A percentile compares a stretch with the other conserved stretches of the same genome.
Evolutionary conservation across 1,284 basidiomycete genomes (phyloP).

Genomic region (Trichosporon sp.): DNA sequence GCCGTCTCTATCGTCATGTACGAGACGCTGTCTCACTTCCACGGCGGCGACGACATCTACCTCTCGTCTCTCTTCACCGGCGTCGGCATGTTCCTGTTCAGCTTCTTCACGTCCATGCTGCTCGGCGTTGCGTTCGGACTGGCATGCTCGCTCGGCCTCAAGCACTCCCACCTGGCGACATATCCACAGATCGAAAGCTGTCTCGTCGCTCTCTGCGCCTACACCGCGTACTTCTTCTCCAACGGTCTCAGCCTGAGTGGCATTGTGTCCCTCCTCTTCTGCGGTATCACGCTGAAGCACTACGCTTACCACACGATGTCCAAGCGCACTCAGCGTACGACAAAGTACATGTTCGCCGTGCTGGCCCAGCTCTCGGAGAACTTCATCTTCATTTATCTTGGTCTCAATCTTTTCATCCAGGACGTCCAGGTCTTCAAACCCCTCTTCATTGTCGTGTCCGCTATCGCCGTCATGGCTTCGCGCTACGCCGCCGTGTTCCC

Average conservation of each 20-base stretch:
- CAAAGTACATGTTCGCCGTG: slow-evolving; percentile 91
- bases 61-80: slow-evolving; percentile 88
- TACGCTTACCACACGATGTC: slow-evolving; percentile 99
- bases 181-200: slow-evolving; percentile 93
- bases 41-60: slow-evolving; percentile 74
- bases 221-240: slow-evolving; percentile 98
- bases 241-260: slow-evolving; percentile 92
- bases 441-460: slow-evolving; percentile 81
- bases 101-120: slow-evolving; percentile 89
- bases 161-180: slow-evolving; percentile 80
- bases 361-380: slow-evolving; percentile 94
- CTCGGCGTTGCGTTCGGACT: slow-evolving; percentile 89
- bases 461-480: slow-evolving; percentile 84
- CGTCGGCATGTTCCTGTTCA: slow-evolving; percentile 90
- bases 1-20: slow-evolving; percentile 99
- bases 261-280: slow-evolving; percentile 96
- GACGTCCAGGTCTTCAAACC: slow-evolving; percentile 87
- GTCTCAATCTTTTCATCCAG: slow-evolving; percentile 89
- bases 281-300: slow-evolving; percentile 97
- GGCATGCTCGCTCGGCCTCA: slow-evolving; percentile 81
- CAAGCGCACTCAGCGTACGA: slow-evolving; percentile 81
- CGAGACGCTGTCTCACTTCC: slow-evolving; percentile 89
- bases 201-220: slow-evolving; percentile 87
- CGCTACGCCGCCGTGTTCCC: slow-evolving; percentile 96
- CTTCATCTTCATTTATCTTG: slow-evolving; percentile 99